Conservation (phyloP, 2,329 filamentous ascomycete genomes). For the Cryphonectria carpinicola region DNA sequence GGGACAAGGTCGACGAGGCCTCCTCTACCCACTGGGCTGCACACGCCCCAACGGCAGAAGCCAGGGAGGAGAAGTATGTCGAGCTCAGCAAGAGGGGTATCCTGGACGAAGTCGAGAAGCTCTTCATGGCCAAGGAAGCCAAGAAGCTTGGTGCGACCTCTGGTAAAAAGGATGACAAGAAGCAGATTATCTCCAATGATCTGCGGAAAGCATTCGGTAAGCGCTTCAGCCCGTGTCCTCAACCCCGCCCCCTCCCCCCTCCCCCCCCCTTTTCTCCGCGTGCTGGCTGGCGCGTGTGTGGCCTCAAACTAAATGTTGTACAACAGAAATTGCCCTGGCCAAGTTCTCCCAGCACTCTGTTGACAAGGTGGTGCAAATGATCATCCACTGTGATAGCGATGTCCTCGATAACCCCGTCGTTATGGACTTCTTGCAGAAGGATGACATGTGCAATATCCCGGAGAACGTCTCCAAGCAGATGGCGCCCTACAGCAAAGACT, state of each 20-base stretch:
- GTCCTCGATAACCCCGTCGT: conserved; percentile 88
- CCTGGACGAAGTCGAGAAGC: conserved; percentile 93
- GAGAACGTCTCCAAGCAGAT: conserved; percentile 90
- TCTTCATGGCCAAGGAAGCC: conserved; percentile 97
- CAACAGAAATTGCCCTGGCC: conserved; percentile 79
- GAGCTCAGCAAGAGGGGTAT: conserved; percentile 95
- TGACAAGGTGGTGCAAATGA: conserved; percentile 87
- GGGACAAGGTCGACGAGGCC: conserved; percentile 96
- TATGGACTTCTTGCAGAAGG: conserved; percentile 94
- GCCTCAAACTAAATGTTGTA: conserved; percentile 37
- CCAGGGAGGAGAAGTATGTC: conserved; percentile 92
- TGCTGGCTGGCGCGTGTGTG: background rate
- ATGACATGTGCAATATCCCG: conserved; percentile 88
- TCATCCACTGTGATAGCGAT: conserved; percentile 91
- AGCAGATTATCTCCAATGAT: conserved; percentile 92
- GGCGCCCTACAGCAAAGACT: conserved; percentile 95
- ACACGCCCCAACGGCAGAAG: conserved; percentile 82
- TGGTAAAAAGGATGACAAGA: conserved; percentile 90
- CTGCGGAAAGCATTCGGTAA: conserved; percentile 83
- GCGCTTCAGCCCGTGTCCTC: conserved; percentile 34
- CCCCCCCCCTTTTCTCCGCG: background rate
- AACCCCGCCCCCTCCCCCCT: no score
- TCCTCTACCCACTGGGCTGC: conserved; percentile 92
- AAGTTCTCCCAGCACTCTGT: conserved; percentile 87
- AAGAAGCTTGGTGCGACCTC: conserved; percentile 76